Evolutionary conservation across 768 basidiomycete species (phyloP), one percentile per base, ranked within the genome.

Genomic region (Cantharellus anzutake): DNA sequence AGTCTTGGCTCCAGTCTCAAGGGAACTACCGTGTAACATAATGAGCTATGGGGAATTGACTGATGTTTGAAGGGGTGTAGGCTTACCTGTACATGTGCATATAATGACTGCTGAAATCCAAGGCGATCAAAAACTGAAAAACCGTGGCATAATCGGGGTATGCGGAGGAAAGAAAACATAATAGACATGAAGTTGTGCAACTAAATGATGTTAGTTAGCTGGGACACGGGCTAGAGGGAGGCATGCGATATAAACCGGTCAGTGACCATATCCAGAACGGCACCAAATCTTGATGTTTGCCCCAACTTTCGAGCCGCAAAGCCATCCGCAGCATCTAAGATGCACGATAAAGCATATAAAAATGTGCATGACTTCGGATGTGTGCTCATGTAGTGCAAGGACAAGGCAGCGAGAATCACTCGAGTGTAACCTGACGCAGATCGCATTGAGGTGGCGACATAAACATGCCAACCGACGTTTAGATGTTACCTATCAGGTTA

Each of bases 11-110:
- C 96, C 96, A 29, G 93, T 96, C 20, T 86, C 79, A n/a, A 99
- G 79, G 40, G 94, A 94, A 67, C 94, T 99, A 65, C 29, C 14
- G 40, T 16, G 51, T 44, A 41, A 53, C 37, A 60, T 20, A 44
- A 62, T 56, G n/a, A 42, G 50, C n/a, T 20, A 20, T 11, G 29
- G 41, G 29, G 42, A 4, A 56, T 38, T 48, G 37, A 60, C 5
- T 5, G 34, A 34, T 42, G 41, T 16, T 42, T 20, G 11, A 56
- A 37, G 29, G 40, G 44, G 34, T 51, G 35, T 16, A 16, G 41
- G 59, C 14, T 60, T 66, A 93, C 94, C 94, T 96, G 71, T 97
- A 96, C 96, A 98, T 99, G 71, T 98, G 96, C 81, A 98, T 97
- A 72, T 98, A 98, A 71, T 98, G 96, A 65, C 90, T 94, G 66